phyloP scores from a whole-genome alignment of 345 rosid genomes.

The Combretum micranthum region DNA sequence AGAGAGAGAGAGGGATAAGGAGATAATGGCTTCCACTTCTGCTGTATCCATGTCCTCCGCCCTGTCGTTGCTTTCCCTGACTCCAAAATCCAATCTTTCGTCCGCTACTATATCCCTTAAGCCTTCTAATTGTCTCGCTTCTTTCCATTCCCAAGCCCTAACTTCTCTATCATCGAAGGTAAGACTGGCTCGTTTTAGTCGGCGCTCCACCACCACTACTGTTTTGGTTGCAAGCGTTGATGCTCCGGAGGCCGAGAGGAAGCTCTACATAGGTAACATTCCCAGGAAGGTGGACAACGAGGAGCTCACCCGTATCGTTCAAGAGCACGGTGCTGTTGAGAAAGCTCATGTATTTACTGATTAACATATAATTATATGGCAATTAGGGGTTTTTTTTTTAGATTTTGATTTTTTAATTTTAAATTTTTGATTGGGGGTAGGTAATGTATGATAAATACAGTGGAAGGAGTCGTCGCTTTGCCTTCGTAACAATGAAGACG shows the following conservation, averaged over 20 bases:
- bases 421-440: slow-evolving; percentile 11
- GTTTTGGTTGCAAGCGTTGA: slow-evolving; percentile 37
- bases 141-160: slow-evolving; percentile 3
- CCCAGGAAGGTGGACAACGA: slow-evolving; percentile 54
- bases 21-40: no score
- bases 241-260: slow-evolving; percentile 43
- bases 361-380: neutral
- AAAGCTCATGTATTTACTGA: slow-evolving; percentile 71
- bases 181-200: no score
- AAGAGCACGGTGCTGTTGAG: slow-evolving; percentile 74
- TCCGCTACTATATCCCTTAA: no score
- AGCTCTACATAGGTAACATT: slow-evolving; percentile 72
- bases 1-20: no score
- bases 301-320: slow-evolving; percentile 55
- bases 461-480: slow-evolving; percentile 75
- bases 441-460: slow-evolving; percentile 84
- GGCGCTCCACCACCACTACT: slow-evolving; percentile 5
- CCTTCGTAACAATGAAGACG: slow-evolving; percentile 81
- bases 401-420: neutral
- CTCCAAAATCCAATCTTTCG: no score
- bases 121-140: neutral
- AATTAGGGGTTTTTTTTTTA: neutral
- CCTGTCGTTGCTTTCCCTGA: no score
- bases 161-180: slow-evolving; percentile 7
- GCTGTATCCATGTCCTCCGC: no score